Percentiles rank a stretch among this genome's conserved stretches.
phyloP scores from a whole-genome alignment of 2,329 filamentous ascomycete genomes.

The Xylaria polymorpha region DNA sequence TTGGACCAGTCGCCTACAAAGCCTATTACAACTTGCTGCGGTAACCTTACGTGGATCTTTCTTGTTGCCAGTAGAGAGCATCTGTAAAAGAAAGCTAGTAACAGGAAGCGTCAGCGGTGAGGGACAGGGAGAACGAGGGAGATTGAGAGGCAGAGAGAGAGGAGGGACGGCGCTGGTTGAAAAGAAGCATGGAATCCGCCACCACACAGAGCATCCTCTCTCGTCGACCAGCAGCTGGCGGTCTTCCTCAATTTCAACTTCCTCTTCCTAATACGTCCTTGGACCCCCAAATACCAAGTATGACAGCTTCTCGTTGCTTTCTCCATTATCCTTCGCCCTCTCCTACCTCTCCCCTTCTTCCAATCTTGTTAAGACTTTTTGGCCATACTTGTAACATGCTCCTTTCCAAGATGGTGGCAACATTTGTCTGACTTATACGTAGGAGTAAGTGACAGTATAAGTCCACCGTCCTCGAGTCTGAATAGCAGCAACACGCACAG shows the following conservation, averaged over 20 bases:
- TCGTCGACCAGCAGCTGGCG: conserved; percentile 75
- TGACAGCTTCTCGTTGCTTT: conserved; percentile 42
- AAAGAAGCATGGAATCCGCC: conserved; percentile 47
- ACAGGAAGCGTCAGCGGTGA: conserved; percentile 26
- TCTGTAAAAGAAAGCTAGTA: conserved; percentile 15
- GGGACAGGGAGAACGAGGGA: conserved; percentile 31
- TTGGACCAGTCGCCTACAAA: neutral
- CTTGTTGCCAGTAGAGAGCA: conserved; percentile 20
- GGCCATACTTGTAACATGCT: conserved; percentile 21
- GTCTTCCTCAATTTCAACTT: conserved; percentile 63
- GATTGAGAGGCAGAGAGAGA: conserved; percentile 21
- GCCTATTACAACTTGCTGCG: conserved; percentile 4
- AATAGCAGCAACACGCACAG: conserved; percentile 69
- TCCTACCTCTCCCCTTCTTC: conserved; percentile 23
- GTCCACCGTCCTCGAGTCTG: conserved; percentile 69
- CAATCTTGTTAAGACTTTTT: conserved; percentile 26
- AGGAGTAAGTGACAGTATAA: conserved; percentile 70
- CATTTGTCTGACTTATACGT: conserved; percentile 54
- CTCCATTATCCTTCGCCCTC: conserved; percentile 30
- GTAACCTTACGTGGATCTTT: conserved; percentile 16
- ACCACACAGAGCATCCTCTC: conserved; percentile 69
- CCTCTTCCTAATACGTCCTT: conserved; percentile 51
- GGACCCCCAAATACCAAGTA: conserved; percentile 52
- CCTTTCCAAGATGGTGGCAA: conserved; percentile 27
- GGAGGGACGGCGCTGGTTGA: conserved; percentile 31